Evolutionary conservation across 768 basidiomycete genomes (phyloP).

Genomic region (Xerocomellus amylosporus): DNA sequence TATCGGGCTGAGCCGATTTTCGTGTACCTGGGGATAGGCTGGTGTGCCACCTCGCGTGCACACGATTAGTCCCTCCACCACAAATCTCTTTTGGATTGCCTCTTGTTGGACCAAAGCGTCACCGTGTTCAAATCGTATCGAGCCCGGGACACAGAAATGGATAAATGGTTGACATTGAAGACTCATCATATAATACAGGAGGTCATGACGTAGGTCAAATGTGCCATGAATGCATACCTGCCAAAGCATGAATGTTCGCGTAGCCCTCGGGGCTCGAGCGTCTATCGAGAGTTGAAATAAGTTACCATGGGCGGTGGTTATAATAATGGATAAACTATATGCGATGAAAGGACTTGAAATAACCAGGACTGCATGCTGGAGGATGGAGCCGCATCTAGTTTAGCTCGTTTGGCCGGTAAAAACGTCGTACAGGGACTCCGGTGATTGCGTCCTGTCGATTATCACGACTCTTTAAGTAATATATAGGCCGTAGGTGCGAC

Average conservation of each 20-base stretch:
- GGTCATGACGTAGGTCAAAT: not conserved
- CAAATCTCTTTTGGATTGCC: not conserved
- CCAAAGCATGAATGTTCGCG: not conserved
- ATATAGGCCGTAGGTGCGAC: slow-evolving; percentile 13
- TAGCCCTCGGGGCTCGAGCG: not conserved
- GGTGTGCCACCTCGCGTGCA: not conserved
- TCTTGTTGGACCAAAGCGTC: not conserved
- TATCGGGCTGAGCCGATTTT: not conserved
- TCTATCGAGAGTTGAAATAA: slow-evolving; percentile 15
- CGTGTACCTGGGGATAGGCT: no score
- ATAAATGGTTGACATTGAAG: not conserved
- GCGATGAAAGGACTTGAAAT: slow-evolving; percentile 2
- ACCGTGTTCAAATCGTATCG: no score
- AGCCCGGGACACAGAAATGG: no score
- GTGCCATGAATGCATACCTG: not conserved
- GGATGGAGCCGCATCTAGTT: not conserved
- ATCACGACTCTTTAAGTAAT: not conserved
- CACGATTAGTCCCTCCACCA: not conserved
- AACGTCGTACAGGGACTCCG: slow-evolving; percentile 12
- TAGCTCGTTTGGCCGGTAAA: not conserved
- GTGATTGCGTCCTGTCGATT: slow-evolving; percentile 4
- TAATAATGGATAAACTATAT: slow-evolving; percentile 25
- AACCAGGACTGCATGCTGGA: not conserved
- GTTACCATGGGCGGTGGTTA: slow-evolving; percentile 14
- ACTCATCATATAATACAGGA: not conserved